These are phyloP conservation scores for Mycena vitilis DNA, from an alignment of 768 basidiomycete species.

Conservation along the genomic window DNA sequence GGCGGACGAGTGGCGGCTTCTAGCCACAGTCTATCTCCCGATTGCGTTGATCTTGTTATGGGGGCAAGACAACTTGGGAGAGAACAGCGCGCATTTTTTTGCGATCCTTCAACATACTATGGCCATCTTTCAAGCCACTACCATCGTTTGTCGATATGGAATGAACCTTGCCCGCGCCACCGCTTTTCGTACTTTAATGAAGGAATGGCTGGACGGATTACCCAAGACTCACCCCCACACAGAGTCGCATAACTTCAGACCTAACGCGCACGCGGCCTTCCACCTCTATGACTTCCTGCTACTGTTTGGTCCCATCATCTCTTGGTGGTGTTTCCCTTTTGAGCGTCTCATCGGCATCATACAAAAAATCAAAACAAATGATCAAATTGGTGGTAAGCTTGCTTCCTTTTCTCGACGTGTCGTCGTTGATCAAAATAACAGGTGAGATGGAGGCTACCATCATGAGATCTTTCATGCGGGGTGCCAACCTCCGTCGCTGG, in stretches of 20 bases:
- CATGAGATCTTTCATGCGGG: slow-evolving; percentile 25
- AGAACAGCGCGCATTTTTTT: background rate
- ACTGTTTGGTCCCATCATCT: slow-evolving; percentile 48
- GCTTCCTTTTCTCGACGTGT: background rate
- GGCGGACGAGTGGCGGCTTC: slow-evolving; percentile 49
- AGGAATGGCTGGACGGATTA: slow-evolving; percentile 41
- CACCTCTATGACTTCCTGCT: slow-evolving; percentile 50
- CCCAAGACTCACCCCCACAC: slow-evolving; percentile 39
- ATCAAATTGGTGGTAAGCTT: slow-evolving; percentile 40
- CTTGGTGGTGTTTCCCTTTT: slow-evolving; percentile 56
- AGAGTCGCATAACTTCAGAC: background rate
- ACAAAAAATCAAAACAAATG: slow-evolving; percentile 47
- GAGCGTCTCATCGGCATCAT: slow-evolving; percentile 51
- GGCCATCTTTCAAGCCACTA: slow-evolving; percentile 40
- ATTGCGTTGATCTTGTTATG: slow-evolving; percentile 49
- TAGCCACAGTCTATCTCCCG: slow-evolving; percentile 48
- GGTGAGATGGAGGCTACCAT: slow-evolving; percentile 29
- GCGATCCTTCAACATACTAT: slow-evolving; percentile 41
- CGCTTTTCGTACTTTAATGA: slow-evolving; percentile 26
- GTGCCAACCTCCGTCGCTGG: slow-evolving; percentile 36
- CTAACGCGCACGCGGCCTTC: slow-evolving; percentile 31
- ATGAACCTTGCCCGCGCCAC: background rate
- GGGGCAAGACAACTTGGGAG: slow-evolving; percentile 33
- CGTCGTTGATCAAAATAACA: background rate
- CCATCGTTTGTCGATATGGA: slow-evolving; percentile 15